Conservation (phyloP, 306 rosid genomes). For the Trifolium pratense region DNA sequence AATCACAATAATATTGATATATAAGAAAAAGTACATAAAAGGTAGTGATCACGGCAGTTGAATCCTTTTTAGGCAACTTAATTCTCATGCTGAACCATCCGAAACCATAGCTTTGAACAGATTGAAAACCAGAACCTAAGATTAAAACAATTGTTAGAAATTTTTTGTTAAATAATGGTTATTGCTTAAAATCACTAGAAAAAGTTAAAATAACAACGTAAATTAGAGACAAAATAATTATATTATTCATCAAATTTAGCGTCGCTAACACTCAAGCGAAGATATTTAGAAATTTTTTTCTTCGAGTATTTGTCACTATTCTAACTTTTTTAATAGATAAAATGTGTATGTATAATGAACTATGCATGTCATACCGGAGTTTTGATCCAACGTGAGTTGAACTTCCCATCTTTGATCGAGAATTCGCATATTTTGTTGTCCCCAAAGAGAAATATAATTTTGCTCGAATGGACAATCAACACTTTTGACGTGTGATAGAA, state of each 20-base stretch:
- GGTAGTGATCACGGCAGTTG: constrained; percentile 24
- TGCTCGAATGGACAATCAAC: background rate
- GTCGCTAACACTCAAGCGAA: too few relatives aligned
- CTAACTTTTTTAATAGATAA: too few relatives aligned
- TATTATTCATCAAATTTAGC: too few relatives aligned
- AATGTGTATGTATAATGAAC: background rate
- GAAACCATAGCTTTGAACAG: constrained; percentile 8
- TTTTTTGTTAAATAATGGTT: background rate
- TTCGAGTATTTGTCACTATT: too few relatives aligned
- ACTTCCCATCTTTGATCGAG: constrained; percentile 21
- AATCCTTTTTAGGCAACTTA: constrained; percentile 22
- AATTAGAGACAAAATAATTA: too few relatives aligned
- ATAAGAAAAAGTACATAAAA: constrained; percentile 37
- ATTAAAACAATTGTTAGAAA: background rate
- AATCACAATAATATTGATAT: background rate
- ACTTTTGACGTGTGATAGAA: background rate
- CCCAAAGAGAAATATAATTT: constrained; percentile 35
- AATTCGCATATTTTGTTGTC: background rate
- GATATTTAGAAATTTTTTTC: too few relatives aligned
- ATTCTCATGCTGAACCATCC: constrained; percentile 39
- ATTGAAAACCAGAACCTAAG: constrained; percentile 21
- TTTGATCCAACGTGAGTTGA: constrained; percentile 34
- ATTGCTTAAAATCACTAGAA: background rate
- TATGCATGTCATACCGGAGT: constrained; percentile 28
- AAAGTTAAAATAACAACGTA: too few relatives aligned